Evolutionary conservation across 352 stramenopile species (phyloP).

Genomic region (Pythium phragmitis): DNA sequence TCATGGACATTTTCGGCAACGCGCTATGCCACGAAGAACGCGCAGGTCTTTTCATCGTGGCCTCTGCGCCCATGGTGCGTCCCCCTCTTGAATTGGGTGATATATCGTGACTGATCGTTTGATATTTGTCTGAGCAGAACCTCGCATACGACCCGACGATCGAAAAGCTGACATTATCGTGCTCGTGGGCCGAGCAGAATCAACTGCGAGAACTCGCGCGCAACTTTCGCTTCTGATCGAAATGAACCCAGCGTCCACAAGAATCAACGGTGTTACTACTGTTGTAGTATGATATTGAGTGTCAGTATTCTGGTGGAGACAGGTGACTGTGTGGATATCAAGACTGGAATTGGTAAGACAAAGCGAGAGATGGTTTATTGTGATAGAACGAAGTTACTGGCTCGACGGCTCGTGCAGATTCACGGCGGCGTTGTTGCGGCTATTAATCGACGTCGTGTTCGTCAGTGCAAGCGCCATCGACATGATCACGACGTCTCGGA

Average conservation of each 20-base stretch:
- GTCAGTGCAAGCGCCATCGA: constrained; percentile 80
- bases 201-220: constrained; percentile 59
- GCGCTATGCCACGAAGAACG: constrained; percentile 70
- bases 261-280: no score
- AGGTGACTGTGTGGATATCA: no score
- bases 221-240: constrained; percentile 62
- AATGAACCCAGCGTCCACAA: no score
- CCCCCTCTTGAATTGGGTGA: neutral
- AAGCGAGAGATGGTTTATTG: no score
- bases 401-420: constrained; percentile 10
- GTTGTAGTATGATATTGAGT: no score
- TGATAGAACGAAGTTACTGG: constrained; percentile 2
- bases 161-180: constrained; percentile 54
- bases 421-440: constrained; percentile 37
- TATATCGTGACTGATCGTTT: no score
- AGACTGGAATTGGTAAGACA: no score
- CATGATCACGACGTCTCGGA: constrained; percentile 80
- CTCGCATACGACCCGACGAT: constrained; percentile 60
- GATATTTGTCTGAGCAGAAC: constrained; percentile 31
- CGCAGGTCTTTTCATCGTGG: constrained; percentile 62
- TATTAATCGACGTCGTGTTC: constrained; percentile 72
- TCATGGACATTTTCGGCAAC: constrained; percentile 66
- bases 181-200: constrained; percentile 60
- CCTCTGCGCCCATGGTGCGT: constrained; percentile 59
- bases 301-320: no score